These are phyloP conservation scores for Cylindrodendrum hubeiense DNA, from an alignment of 2,329 filamentous ascomycete genomes.

Conservation along the genomic window DNA sequence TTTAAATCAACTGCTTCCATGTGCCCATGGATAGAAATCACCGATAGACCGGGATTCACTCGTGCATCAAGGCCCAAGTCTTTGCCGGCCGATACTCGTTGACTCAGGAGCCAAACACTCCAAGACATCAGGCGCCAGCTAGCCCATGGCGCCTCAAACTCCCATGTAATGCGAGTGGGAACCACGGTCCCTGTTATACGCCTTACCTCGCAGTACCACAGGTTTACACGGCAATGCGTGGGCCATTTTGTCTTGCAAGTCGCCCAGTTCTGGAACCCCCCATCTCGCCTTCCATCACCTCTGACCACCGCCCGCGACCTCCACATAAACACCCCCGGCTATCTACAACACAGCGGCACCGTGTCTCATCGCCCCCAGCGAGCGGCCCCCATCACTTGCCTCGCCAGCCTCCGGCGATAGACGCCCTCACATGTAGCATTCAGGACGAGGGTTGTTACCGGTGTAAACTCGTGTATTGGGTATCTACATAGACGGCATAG, in stretches of 20 bases:
- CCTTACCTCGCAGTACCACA: background rate
- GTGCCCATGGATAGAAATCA: background rate
- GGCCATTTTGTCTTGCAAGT: background rate
- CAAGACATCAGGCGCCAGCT: background rate
- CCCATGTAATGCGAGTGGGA: background rate
- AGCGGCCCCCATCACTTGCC: slow-evolving; percentile 22
- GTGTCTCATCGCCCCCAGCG: slow-evolving; percentile 11
- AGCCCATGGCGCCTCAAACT: slow-evolving; percentile 1
- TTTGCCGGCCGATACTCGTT: background rate
- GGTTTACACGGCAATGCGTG: background rate
- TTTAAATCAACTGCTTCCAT: background rate
- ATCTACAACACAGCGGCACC: slow-evolving; percentile 8
- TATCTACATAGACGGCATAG: background rate
- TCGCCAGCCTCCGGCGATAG: slow-evolving; percentile 22
- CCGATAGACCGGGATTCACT: background rate
- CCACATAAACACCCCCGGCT: background rate
- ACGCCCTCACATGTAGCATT: background rate
- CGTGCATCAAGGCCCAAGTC: too few relatives aligned
- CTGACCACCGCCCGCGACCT: background rate
- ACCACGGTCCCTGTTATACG: background rate
- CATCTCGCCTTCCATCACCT: background rate
- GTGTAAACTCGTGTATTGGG: background rate
- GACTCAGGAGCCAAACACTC: slow-evolving; percentile 11
- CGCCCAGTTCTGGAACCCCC: background rate
- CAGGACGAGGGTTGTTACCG: too few relatives aligned